Conservation (phyloP, 2,329 filamentous ascomycete species). For the Pestalotiopsis sp. region DNA sequence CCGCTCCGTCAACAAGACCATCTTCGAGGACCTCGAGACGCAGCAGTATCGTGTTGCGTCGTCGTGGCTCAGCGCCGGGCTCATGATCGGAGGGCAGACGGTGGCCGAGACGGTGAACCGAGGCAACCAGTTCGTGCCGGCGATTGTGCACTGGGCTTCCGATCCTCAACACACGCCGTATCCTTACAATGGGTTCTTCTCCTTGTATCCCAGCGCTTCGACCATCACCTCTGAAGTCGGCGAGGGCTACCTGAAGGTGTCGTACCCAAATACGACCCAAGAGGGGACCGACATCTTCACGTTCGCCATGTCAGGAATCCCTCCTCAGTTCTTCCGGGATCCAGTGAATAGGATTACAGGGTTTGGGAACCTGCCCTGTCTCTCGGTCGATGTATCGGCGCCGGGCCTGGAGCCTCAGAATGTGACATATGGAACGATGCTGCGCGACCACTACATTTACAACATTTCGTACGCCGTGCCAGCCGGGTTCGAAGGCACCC, state of each 20-base stretch:
- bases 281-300: slow-evolving; percentile 40
- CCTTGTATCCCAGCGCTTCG: slow-evolving; percentile 43
- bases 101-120: slow-evolving; percentile 39
- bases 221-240: slow-evolving; percentile 42
- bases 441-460: slow-evolving; percentile 45
- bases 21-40: slow-evolving; percentile 36
- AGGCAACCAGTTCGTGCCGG: slow-evolving; percentile 44
- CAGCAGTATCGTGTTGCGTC: slow-evolving; percentile 34
- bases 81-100: slow-evolving; percentile 45
- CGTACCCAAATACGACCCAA: slow-evolving; percentile 43
- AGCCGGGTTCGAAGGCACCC: slow-evolving; percentile 38
- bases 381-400: slow-evolving; percentile 40
- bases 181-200: slow-evolving; percentile 42
- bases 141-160: slow-evolving; percentile 48
- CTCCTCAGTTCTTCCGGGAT: slow-evolving; percentile 38
- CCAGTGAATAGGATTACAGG: slow-evolving; percentile 32
- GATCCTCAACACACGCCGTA: slow-evolving; percentile 40
- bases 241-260: slow-evolving; percentile 33
- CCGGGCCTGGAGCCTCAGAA: slow-evolving; percentile 38
- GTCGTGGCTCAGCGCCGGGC: slow-evolving; percentile 42
- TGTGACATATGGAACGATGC: slow-evolving; percentile 36
- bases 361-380: slow-evolving; percentile 40
- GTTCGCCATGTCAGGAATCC: slow-evolving; percentile 39
- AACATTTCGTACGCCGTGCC: slow-evolving; percentile 50
- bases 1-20: slow-evolving; percentile 37